Evolutionary conservation across 805 yeast genomes (phyloP).

Genomic region (Kodamaea laetipori): DNA sequence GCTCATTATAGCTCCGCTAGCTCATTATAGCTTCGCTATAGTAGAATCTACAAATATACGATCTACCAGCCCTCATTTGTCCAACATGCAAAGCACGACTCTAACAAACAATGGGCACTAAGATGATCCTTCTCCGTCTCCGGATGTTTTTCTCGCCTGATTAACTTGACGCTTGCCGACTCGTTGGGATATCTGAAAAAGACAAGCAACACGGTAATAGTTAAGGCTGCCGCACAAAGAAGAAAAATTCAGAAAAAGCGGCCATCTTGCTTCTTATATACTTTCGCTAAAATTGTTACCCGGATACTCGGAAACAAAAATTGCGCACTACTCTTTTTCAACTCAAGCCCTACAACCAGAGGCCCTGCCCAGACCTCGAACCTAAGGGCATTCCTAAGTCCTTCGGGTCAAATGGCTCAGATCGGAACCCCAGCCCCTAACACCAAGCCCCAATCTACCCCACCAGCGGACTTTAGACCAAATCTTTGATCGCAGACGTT

Average conservation of each 20-base stretch:
- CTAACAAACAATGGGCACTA: constrained; percentile 43
- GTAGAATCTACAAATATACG: constrained; percentile 34
- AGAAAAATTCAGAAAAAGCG: constrained; percentile 19
- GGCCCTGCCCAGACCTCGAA: too few species aligned
- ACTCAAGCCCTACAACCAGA: too few species aligned
- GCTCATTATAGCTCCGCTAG: too few species aligned
- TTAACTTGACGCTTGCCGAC: constrained; percentile 52
- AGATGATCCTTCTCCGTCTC: constrained; percentile 41
- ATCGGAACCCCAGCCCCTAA: too few species aligned
- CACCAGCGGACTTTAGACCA: too few species aligned
- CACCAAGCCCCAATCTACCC: too few species aligned
- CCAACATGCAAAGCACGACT: constrained; percentile 19
- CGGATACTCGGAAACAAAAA: constrained; percentile 10
- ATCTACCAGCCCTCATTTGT: constrained; percentile 49
- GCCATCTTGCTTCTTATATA: not conserved
- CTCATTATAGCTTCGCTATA: too few species aligned
- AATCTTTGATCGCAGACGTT: too few species aligned
- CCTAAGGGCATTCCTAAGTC: too few species aligned
- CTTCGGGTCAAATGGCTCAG: too few species aligned
- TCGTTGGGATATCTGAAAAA: constrained; percentile 47
- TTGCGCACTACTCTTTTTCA: too few species aligned
- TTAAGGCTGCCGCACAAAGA: constrained; percentile 54
- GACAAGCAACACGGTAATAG: constrained; percentile 56
- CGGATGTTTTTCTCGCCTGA: constrained; percentile 49
- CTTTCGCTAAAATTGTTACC: constrained; percentile 13